Percentiles rank a stretch among this genome's conserved stretches.
phyloP scores from a whole-genome alignment of 73 alveolate genomes.

The Paramecium sonneborni region DNA sequence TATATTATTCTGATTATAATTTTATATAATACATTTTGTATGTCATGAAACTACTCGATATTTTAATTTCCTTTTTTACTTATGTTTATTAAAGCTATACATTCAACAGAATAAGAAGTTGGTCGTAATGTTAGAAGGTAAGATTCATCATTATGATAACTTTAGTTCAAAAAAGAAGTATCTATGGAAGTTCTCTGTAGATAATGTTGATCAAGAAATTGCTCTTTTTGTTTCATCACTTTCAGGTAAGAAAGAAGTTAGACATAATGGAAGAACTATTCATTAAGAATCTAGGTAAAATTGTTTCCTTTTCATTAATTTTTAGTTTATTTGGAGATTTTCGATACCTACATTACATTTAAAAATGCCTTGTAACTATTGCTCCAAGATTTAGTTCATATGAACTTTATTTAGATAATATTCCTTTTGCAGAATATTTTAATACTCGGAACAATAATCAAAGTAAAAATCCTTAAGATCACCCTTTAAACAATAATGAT shows the following conservation, averaged over 20 bases:
- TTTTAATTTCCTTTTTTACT: neutral
- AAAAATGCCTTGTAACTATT: neutral
- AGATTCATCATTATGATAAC: neutral
- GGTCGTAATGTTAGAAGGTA: slow-evolving; percentile 38
- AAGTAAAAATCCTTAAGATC: neutral
- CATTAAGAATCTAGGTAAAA: slow-evolving; percentile 51
- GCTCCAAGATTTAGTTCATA: neutral
- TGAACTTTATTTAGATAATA: neutral
- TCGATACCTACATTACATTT: neutral
- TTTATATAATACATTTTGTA: neutral
- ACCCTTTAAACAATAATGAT: neutral
- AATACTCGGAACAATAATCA: neutral
- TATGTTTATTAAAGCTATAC: neutral
- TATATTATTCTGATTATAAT: no score
- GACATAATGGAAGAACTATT: slow-evolving; percentile 72
- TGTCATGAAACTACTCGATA: neutral
- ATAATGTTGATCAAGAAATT: slow-evolving; percentile 75
- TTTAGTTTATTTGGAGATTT: neutral
- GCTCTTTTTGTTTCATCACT: slow-evolving; percentile 77
- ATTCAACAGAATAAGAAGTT: slow-evolving; percentile 22
- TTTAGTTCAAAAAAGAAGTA: slow-evolving; percentile 77
- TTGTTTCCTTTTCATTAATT: neutral
- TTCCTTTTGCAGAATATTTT: neutral
- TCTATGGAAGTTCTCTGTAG: slow-evolving; percentile 85
- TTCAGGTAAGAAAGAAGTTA: slow-evolving; percentile 83